These are phyloP conservation scores for Fibroporia radiculosa DNA, from an alignment of 768 basidiomycete genomes.

Conservation along the genomic window DNA sequence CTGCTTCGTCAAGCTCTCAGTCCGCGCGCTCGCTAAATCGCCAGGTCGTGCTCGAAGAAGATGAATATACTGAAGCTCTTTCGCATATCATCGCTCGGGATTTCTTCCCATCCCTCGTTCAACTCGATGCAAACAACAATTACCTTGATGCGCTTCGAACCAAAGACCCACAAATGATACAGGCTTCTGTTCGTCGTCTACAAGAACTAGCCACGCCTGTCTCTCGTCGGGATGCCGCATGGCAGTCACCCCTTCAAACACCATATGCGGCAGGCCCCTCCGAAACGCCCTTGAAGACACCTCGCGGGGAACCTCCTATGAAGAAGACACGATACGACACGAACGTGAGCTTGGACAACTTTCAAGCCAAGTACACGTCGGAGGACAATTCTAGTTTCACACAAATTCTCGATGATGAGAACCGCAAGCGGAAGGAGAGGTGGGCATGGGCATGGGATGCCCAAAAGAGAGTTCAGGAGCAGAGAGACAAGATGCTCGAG, in stretches of 20 bases:
- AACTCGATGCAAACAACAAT: conserved; percentile 80
- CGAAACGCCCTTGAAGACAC: conserved; percentile 54
- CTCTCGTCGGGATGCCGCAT: conserved; percentile 23
- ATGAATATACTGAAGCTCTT: conserved; percentile 87
- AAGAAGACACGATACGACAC: conserved; percentile 58
- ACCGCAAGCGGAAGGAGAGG: conserved; percentile 67
- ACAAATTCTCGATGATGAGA: conserved; percentile 86
- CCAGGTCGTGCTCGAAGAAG: conserved; percentile 78
- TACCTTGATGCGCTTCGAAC: conserved; percentile 76
- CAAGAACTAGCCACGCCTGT: conserved; percentile 57
- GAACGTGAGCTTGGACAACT: conserved; percentile 67
- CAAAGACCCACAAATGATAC: conserved; percentile 72
- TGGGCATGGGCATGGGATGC: conserved; percentile 96
- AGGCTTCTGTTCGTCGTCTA: conserved; percentile 65
- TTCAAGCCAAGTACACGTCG: conserved; percentile 89
- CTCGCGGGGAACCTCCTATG: conserved; percentile 32
- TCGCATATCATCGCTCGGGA: conserved; percentile 93
- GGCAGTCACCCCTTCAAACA: conserved; percentile 51
- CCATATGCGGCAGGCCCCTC: conserved; percentile 52
- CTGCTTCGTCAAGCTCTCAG: conserved; percentile 19
- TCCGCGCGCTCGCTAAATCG: conserved; percentile 53
- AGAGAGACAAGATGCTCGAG: conserved; percentile 58
- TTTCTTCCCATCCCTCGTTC: conserved; percentile 92
- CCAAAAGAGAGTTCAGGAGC: conserved; percentile 69
- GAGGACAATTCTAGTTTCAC: conserved; percentile 98